phyloP scores from a whole-genome alignment of 192 early-diverging fungal genomes.

The Fimicolochytrium jonesii region DNA sequence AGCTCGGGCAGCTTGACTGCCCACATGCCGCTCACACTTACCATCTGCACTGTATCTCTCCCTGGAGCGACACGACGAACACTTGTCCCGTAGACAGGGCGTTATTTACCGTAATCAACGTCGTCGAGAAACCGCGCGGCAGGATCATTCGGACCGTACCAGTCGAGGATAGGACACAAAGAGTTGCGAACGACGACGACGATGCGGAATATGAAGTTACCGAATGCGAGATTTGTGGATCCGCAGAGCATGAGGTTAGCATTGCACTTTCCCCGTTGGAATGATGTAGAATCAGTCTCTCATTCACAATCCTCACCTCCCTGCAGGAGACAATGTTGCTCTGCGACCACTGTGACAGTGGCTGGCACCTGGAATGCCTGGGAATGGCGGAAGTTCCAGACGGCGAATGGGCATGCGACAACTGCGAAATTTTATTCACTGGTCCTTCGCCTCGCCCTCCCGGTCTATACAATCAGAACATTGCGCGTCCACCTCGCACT shows the following conservation, averaged over 20 bases:
- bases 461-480: too few relatives aligned
- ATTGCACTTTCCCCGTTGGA: slow-evolving; percentile 1
- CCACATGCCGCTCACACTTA: neutral
- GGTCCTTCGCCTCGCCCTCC: too few relatives aligned
- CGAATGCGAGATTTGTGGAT: slow-evolving; percentile 3
- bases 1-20: slow-evolving; percentile 10
- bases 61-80: slow-evolving; percentile 3
- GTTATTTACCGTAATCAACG: neutral
- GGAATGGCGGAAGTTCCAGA: neutral
- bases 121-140: neutral
- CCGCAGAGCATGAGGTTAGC: neutral
- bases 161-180: slow-evolving; percentile 6
- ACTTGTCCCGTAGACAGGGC: slow-evolving; percentile 6
- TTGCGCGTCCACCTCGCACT: too few relatives aligned
- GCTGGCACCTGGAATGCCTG: slow-evolving; percentile 4
- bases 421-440: too few relatives aligned
- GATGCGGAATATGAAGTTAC: neutral
- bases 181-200: slow-evolving; percentile 3
- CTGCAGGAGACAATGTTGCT: neutral
- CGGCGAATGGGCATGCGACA: too few relatives aligned
- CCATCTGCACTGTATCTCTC: neutral
- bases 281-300: neutral
- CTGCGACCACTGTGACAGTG: slow-evolving; percentile 2
- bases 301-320: neutral
- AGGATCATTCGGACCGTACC: neutral